These are phyloP conservation scores for Corylus heterophylla DNA, from an alignment of 306 rosid genomes.

Conservation along the genomic window DNA sequence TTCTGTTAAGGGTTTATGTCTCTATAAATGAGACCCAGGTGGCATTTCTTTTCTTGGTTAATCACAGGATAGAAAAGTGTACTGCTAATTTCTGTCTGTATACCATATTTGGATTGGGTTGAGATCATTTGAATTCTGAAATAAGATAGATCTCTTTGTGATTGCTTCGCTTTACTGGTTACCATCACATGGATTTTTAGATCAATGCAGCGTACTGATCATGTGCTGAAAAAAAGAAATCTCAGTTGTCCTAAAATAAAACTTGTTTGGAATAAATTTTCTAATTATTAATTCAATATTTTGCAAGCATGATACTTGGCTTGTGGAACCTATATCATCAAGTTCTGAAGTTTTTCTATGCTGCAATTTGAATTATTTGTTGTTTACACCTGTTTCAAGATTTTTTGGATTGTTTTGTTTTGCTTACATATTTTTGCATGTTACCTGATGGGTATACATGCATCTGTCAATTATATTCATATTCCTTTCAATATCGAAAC, in stretches of 20 bases:
- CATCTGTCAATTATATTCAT: not conserved
- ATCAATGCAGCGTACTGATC: not conserved
- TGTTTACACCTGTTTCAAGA: not conserved
- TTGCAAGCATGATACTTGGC: not conserved
- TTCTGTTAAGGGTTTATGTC: not conserved
- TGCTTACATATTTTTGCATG: not conserved
- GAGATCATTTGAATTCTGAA: not conserved
- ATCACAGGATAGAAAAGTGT: not conserved
- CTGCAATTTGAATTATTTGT: not conserved
- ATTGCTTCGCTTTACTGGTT: not conserved
- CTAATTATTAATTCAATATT: not conserved
- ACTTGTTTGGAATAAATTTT: not conserved
- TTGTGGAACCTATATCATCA: not conserved
- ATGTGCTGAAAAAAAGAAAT: not conserved
- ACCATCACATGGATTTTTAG: not conserved
- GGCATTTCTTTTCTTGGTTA: not conserved
- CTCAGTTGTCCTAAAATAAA: not conserved
- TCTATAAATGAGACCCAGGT: not conserved
- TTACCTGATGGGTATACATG: not conserved
- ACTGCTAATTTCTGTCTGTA: not conserved
- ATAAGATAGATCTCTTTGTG: not conserved
- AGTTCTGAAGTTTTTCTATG: not conserved
- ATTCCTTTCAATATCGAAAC: not conserved
- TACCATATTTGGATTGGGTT: not conserved
- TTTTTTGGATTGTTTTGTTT: not conserved